phyloP scores from a whole-genome alignment of 140 eudicot species.

The Erigeron philadelphicus region DNA sequence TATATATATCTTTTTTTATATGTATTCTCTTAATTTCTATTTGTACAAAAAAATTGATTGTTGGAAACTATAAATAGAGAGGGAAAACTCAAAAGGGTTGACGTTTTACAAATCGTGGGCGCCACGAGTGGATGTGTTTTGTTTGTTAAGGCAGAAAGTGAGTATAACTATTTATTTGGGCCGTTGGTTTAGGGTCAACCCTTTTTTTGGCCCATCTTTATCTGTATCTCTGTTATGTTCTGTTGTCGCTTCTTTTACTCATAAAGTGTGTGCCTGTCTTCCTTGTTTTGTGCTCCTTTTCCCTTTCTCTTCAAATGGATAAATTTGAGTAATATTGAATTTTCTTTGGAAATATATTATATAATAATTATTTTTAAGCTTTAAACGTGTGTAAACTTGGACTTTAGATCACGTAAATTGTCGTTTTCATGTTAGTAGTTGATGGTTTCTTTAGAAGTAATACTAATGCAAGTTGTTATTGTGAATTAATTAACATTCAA shows the following conservation, averaged over 20 bases:
- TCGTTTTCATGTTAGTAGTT: conserved; percentile 13
- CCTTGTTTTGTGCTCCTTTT: background rate
- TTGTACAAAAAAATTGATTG: background rate
- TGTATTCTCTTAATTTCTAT: background rate
- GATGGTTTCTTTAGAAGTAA: background rate
- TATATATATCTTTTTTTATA: background rate
- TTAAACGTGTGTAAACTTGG: conserved; percentile 10
- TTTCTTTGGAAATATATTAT: too few relatives aligned
- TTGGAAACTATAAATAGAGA: background rate
- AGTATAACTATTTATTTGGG: background rate
- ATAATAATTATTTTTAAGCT: too few relatives aligned
- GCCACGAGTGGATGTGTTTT: conserved; percentile 24
- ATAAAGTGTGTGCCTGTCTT: conserved; percentile 9
- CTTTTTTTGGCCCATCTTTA: background rate
- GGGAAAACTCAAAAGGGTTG: conserved; percentile 11
- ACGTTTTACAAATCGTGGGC: conserved; percentile 27
- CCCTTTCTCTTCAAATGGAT: background rate
- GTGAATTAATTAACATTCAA: background rate
- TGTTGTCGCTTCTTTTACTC: conserved; percentile 21
- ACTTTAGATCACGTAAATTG: conserved; percentile 15
- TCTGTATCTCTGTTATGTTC: background rate
- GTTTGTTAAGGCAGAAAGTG: background rate
- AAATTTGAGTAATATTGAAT: background rate
- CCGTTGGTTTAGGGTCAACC: conserved; percentile 33
- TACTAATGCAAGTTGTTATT: conserved; percentile 3